Base-by-base conservation (phyloP, 108 stramenopile genomes). In the Phaeodactylum tricornutum region DNA sequence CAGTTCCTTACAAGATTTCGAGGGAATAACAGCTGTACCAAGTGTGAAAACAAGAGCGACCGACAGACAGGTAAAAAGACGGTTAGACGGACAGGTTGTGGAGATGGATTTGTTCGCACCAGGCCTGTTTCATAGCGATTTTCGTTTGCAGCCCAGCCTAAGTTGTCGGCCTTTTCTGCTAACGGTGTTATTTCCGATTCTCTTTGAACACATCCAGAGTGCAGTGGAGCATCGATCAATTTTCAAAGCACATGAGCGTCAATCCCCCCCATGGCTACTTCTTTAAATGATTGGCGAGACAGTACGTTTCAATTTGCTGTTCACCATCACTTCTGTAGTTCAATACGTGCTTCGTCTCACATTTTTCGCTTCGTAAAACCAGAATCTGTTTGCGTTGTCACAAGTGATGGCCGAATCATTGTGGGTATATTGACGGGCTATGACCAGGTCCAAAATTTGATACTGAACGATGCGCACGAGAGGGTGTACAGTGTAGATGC, bases 381-480 rank as follows among this genome's bases (percentile, higher is more conserved):
- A 67, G 78, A 85, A 61, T n/a, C 56, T 7, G 47, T 85, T 39
- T 74, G 66, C 39, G 67, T 90, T 44, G 50, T 89, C 14, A 90
- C 88, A 11, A 72, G 77, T 53, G 88, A 90, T 43, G 88, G 84
- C n/a, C 62, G 88, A 3, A 61, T 79, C 34, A 81, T 90, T 40
- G 45, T 68, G 1, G 88, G 88, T 8, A 62, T 41, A 14, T 63
- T 90, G 2, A 49, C 63, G 5, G 88, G 88, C 14, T 70, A 84
- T 57, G 88, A 90, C 51, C 88, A 90, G 51, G 73, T 90, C 3
- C 88, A 90, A 55, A 90, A 90, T 50, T 53, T 90, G 3, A 81
- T 90, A 32, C 42, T 90, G 27, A 68, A 71, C 48, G 49, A 79
- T 21, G 66, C 76, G 8, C 62, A 75, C 25, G 84, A 90, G 57